Evolutionary conservation across 176 grass and related monocot species (phyloP), one percentile per base, ranked within the genome.

Genomic region (Rhynchospora tenuis): DNA sequence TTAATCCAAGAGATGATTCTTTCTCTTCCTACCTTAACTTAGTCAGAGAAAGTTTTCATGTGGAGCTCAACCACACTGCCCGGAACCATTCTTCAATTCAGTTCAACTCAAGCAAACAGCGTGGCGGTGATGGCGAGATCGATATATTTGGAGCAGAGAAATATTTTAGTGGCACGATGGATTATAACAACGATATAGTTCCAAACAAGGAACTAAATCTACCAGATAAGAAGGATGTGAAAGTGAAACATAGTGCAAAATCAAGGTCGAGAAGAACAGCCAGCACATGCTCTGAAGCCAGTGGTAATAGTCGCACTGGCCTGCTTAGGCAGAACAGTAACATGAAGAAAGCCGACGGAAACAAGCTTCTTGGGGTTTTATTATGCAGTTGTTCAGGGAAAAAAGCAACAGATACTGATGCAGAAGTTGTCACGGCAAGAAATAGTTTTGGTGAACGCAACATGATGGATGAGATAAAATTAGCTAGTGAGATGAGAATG

Each of bases 111-210:
- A 90, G 79, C 55, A 26, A 85, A 26, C 60, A 83, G 78, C 90
- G 82, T 3, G 70, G 71, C 84, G 81, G 77, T 23, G 90, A 92
- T 78, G 88, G 85, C 47, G 93, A 95, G 88, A 91, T 95, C 46
- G 90, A 90, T 66, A 91, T 95, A 71, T 92, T 95, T 82, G 20
- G 86, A 1, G 93, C 93, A 11, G 90, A 95, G 83, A 78, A 84
- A 12, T 95, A 95, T 84, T 95, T 95, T 84, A 91, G 65, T 51
- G 90, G 93, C 6, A 45, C 64, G 14, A 84, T 90, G 46, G 88
- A 95, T 50, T 43, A 19, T 52, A 65, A 2, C 6, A 66, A 7
- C 3, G 24, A 54, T 15, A 33, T 51, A 29, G 22, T 65, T 51
- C 63, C 61, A 19, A 47, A 82, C 15, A 82, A 82, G 22, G 80